These are phyloP conservation scores for Vickermania spadyakhi DNA, from an alignment of 208 protist genomes.

Conservation along the genomic window DNA sequence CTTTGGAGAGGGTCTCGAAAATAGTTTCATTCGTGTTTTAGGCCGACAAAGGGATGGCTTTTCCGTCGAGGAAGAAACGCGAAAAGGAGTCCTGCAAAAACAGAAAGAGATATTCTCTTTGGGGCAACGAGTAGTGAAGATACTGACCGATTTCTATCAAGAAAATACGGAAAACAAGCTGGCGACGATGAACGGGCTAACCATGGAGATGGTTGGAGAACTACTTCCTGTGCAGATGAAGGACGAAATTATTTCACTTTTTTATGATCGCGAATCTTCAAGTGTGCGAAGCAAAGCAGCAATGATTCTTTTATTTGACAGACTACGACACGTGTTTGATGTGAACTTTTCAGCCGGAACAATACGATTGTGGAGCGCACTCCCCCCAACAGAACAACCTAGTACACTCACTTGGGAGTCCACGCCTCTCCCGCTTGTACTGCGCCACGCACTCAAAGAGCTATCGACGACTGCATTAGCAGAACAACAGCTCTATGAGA, in stretches of 20 bases:
- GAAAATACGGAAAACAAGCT: neutral
- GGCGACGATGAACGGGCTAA: constrained; percentile 11
- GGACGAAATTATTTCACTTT: constrained; percentile 19
- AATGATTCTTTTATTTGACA: constrained; percentile 65
- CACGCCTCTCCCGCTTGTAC: constrained; percentile 50
- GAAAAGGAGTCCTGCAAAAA: constrained; percentile 5
- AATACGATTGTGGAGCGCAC: constrained; percentile 56
- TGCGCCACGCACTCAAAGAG: constrained; percentile 21
- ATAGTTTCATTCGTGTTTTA: constrained; percentile 24
- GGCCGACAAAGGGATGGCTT: constrained; percentile 9
- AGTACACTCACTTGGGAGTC: constrained; percentile 72
- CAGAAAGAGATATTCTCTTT: neutral
- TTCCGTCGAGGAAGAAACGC: constrained; percentile 10
- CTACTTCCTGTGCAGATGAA: constrained; percentile 25
- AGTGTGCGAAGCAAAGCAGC: constrained; percentile 1
- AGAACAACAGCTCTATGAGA: constrained; percentile 14
- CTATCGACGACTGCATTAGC: constrained; percentile 23
- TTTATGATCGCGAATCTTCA: no score
- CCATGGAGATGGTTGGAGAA: constrained; percentile 26
- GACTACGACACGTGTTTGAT: constrained; percentile 76
- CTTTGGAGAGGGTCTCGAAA: constrained; percentile 9
- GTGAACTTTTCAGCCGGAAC: constrained; percentile 33
- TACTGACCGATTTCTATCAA: neutral
- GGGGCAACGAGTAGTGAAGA: neutral
- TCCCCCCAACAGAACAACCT: constrained; percentile 41